A percentile compares a stretch with the other conserved stretches of the same genome.
Evolutionary conservation across 2,329 filamentous ascomycete species (phyloP).

Genomic region (Aspergillus sp.): DNA sequence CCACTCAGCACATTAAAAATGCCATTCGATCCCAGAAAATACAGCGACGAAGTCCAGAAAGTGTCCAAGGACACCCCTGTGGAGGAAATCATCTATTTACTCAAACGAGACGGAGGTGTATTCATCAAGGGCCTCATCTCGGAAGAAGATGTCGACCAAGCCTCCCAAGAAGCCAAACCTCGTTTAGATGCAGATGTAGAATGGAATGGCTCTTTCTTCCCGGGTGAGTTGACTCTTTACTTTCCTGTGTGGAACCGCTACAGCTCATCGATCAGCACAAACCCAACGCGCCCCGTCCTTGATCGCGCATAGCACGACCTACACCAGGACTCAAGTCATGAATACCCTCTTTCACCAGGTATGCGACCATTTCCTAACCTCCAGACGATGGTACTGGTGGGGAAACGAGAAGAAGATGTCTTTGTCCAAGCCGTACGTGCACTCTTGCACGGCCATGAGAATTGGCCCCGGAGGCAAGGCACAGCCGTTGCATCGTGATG

Average conservation of each 20-base stretch:
- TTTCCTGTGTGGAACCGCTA: too few relatives aligned
- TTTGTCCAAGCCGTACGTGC: conserved; percentile 28
- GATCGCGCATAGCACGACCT: conserved; percentile 10
- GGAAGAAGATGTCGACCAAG: not conserved
- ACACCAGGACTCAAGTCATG: conserved; percentile 21
- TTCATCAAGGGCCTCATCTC: conserved; percentile 9
- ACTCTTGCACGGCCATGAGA: conserved; percentile 18
- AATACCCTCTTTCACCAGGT: conserved; percentile 30
- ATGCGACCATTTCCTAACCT: conserved; percentile 31
- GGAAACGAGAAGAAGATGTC: conserved; percentile 30
- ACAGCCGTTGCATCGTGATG: conserved; percentile 28
- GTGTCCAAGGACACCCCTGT: conserved; percentile 6
- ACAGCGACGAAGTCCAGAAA: conserved; percentile 3
- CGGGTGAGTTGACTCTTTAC: not conserved
- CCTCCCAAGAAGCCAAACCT: conserved; percentile 1
- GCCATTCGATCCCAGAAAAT: not conserved
- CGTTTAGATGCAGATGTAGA: not conserved
- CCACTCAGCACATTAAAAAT: not conserved
- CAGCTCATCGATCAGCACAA: conserved; percentile 6
- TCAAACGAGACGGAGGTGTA: conserved; percentile 12
- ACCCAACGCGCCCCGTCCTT: conserved; percentile 12
- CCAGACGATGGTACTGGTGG: conserved; percentile 31
- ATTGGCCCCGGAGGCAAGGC: conserved; percentile 27
- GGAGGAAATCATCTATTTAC: conserved; percentile 4
- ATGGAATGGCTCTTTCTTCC: conserved; percentile 4